Evolutionary conservation across 2,329 filamentous ascomycete genomes (phyloP), one percentile per base, ranked within the genome.

Genomic region (Calonectria fujianensis): DNA sequence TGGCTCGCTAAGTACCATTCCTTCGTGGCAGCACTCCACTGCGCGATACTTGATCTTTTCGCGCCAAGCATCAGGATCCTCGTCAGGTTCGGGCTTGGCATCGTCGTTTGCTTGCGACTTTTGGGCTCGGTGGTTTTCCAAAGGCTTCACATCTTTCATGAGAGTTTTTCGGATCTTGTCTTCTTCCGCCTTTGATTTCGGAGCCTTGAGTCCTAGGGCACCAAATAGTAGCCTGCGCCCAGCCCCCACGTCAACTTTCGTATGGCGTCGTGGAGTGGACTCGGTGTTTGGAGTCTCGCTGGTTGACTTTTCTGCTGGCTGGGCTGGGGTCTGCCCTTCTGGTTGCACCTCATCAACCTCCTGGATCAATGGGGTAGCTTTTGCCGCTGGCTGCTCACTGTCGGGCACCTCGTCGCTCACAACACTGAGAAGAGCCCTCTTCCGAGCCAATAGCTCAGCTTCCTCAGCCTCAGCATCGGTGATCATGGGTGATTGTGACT

Each of bases 1-100:
- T 0, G 96, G 96, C 41, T 94, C 90, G 69, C 91, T 94, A 59
- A 98, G 87, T 39, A 90, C 86, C 50, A 95, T 86, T 7, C 89
- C 90, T 37, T 94, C 90, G n/a, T 94, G 89, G 75, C 92, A 91
- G 84, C 96, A 98, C 83, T 98, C 96, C 0, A 97, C 94, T 29
- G 95, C 96, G 31, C 91, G 90, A 75, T 98, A 92, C 14, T 87
- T 90, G 74, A 98, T 93, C 78, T 92, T 95, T 6, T 91, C 86
- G 78, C 91, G 91, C 96, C 96, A 98, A 29, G 91, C 89, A 37
- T 94, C 89, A 0, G 89, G 85, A 57, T 91, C 88, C 57, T 86
- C 84, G 20, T 86, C 83, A 6, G 73, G 51, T 4, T 79, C 73
- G 3, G 69, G 35, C 37, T 74, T 57, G n/a, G 66, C 11, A 16